Evolutionary conservation across 768 basidiomycete species (phyloP).

Genomic region (Brasilioporus rufonigricans): DNA sequence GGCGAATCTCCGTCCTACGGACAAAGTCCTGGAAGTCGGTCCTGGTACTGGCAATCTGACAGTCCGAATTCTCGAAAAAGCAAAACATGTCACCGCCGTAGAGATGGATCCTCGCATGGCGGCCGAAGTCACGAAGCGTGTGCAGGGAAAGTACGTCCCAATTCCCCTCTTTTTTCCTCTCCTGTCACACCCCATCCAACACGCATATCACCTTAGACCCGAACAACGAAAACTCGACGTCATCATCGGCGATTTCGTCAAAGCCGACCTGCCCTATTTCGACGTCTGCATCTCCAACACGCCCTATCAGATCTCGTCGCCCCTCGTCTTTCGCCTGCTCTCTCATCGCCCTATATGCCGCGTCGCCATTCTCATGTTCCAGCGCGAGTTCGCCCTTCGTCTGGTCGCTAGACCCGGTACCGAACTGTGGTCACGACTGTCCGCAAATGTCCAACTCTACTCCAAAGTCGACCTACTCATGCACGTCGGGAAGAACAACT

Average conservation of each 20-base stretch:
- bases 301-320: slow-evolving; percentile 98
- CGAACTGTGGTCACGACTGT: slow-evolving; percentile 87
- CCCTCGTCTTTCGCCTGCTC: slow-evolving; percentile 93
- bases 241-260: slow-evolving; percentile 96
- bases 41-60: slow-evolving; percentile 98
- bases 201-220: slow-evolving; percentile 51
- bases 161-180: background rate
- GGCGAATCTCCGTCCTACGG: slow-evolving; percentile 91
- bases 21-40: slow-evolving; percentile 95
- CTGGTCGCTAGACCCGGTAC: slow-evolving; percentile 84
- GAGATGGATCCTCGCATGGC: slow-evolving; percentile 99
- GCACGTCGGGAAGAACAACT: slow-evolving; percentile 96
- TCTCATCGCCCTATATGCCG: slow-evolving; percentile 95
- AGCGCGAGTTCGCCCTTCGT: slow-evolving; percentile 95
- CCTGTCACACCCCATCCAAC: background rate
- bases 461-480: slow-evolving; percentile 95
- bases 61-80: slow-evolving; percentile 88
- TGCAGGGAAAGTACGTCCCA: slow-evolving; percentile 90
- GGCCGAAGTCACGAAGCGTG: slow-evolving; percentile 93
- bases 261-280: slow-evolving; percentile 96
- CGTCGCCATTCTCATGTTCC: slow-evolving; percentile 98
- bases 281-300: slow-evolving; percentile 99
- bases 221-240: slow-evolving; percentile 95
- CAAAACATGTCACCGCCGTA: slow-evolving; percentile 88
- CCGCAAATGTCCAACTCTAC: slow-evolving; percentile 97